Percentiles rank a stretch among this genome's conserved stretches.
These are phyloP conservation scores for Penicillium hordei DNA, from an alignment of 2,329 filamentous ascomycete genomes.

Conservation along the genomic window DNA sequence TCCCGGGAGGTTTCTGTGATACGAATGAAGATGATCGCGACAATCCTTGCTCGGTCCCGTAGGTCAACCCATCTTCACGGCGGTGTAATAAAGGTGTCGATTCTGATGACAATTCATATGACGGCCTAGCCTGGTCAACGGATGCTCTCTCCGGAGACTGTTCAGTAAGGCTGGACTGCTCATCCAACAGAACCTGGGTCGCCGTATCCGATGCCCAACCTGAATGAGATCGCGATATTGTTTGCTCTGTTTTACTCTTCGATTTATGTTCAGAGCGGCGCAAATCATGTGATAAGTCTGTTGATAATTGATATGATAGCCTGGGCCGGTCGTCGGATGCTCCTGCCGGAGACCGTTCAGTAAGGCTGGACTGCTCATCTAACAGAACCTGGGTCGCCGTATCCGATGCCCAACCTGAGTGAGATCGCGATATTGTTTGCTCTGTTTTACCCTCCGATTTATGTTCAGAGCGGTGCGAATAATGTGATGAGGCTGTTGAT, in stretches of 20 bases:
- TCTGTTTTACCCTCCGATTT: not conserved
- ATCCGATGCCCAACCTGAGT: not conserved
- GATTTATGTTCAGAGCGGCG: not conserved
- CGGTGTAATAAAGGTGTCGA: constrained; percentile 44
- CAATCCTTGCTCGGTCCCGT: constrained; percentile 30
- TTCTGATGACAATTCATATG: constrained; percentile 42
- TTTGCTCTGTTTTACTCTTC: not conserved
- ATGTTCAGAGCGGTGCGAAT: not conserved
- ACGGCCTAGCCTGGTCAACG: constrained; percentile 19
- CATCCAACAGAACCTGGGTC: not conserved
- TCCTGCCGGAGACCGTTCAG: constrained; percentile 13
- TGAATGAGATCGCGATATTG: not conserved
- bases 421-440: not conserved
- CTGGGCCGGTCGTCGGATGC: constrained; percentile 16
- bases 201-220: not conserved
- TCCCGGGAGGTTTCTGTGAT: constrained; percentile 22
- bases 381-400: not conserved
- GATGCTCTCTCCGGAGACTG: constrained; percentile 17
- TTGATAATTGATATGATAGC: constrained; percentile 2
- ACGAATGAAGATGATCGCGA: constrained; percentile 22
- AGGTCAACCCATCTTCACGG: constrained; percentile 35
- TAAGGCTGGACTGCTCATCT: not conserved
- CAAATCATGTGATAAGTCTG: constrained; percentile 10
- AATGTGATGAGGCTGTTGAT: constrained; percentile 13
- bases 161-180: not conserved